These are phyloP conservation scores for Rubia peregrina DNA, from an alignment of 305 asterid genomes.

Conservation along the genomic window DNA sequence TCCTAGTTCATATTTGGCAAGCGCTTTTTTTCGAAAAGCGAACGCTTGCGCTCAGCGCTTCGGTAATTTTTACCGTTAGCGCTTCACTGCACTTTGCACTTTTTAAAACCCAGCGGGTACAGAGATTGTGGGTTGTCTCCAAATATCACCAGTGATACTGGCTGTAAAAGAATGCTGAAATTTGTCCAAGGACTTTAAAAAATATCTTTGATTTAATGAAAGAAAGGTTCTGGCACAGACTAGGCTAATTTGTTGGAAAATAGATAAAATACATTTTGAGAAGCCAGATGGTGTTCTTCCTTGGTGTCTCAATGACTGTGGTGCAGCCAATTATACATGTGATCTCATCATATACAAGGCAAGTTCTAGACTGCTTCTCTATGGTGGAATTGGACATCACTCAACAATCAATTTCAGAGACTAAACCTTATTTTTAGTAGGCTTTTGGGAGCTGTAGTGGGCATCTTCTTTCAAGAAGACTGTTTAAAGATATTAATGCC, in stretches of 20 bases:
- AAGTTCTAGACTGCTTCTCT: neutral
- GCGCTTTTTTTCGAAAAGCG: too few species aligned
- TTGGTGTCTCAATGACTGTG: neutral
- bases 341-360: neutral
- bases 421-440: neutral
- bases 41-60: too few species aligned
- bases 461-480: neutral
- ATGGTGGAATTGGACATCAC: neutral
- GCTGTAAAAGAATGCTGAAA: neutral
- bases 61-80: too few species aligned
- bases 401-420: neutral
- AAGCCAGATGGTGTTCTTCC: neutral
- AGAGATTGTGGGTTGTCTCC: too few species aligned
- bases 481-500: neutral
- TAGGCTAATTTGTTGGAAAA: neutral
- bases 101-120: too few species aligned
- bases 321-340: neutral
- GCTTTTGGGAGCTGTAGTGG: neutral
- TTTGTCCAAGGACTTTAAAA: neutral
- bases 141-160: neutral
- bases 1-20: too few species aligned
- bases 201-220: neutral
- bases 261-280: neutral
- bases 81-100: too few species aligned
- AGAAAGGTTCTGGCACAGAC: neutral